phyloP scores from a whole-genome alignment of 1,284 basidiomycete species.

The Moniliophthora roreri region DNA sequence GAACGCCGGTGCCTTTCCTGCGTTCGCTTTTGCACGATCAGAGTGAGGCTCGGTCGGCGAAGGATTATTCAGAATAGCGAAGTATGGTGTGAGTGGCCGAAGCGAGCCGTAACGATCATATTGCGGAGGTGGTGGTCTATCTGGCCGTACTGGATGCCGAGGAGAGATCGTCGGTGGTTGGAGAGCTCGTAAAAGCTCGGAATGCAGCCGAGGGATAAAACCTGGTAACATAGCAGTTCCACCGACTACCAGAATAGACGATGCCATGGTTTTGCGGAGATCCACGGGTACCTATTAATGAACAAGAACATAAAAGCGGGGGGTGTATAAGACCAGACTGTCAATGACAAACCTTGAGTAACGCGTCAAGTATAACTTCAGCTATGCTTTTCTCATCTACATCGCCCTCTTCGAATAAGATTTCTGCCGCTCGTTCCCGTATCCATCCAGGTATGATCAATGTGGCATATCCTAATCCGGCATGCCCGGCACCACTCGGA shows the following conservation, averaged over 20 bases:
- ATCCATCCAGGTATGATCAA: slow-evolving; percentile 94
- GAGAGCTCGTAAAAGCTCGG: slow-evolving; percentile 68
- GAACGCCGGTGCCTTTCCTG: slow-evolving; percentile 86
- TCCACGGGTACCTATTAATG: slow-evolving; percentile 87
- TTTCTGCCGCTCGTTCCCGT: slow-evolving; percentile 86
- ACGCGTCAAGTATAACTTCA: slow-evolving; percentile 74
- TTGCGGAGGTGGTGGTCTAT: slow-evolving; percentile 41
- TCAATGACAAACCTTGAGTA: slow-evolving; percentile 63
- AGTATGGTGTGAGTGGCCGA: slow-evolving; percentile 64
- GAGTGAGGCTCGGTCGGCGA: slow-evolving; percentile 42
- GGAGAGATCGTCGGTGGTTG: slow-evolving; percentile 38
- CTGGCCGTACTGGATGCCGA: slow-evolving; percentile 35
- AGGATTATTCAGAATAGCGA: slow-evolving; percentile 87
- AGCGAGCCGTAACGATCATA: slow-evolving; percentile 76
- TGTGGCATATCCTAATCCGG: slow-evolving; percentile 61
- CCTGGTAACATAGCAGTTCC: slow-evolving; percentile 92
- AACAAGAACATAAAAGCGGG: too few relatives aligned
- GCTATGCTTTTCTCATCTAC: slow-evolving; percentile 82
- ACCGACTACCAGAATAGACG: slow-evolving; percentile 82
- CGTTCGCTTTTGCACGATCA: slow-evolving; percentile 50
- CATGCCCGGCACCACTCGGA: slow-evolving; percentile 59
- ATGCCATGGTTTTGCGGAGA: slow-evolving; percentile 77
- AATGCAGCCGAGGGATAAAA: slow-evolving; percentile 83
- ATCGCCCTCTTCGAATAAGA: slow-evolving; percentile 89
- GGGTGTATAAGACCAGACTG: slow-evolving; percentile 4